Conservation (phyloP, 495 filamentous ascomycete species). For the Penicillium lagena region DNA sequence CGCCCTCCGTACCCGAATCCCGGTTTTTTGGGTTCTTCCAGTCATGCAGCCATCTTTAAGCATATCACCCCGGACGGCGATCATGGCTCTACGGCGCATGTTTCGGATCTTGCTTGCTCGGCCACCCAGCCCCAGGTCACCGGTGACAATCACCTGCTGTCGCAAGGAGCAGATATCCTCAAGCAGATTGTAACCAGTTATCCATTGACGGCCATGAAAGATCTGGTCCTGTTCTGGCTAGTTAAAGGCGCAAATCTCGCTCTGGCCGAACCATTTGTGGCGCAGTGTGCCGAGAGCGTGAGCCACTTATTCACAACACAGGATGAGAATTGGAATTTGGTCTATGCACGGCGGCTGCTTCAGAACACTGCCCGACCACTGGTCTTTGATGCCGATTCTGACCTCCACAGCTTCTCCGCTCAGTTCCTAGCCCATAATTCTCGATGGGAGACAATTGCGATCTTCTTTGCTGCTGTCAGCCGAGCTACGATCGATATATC, state of each 20-base stretch:
- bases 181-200: conserved; percentile 17
- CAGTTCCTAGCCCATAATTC: conserved; percentile 28
- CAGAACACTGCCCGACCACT: conserved; percentile 28
- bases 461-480: conserved; percentile 31
- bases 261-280: conserved; percentile 25
- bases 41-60: conserved; percentile 35
- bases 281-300: conserved; percentile 19
- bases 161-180: conserved; percentile 23
- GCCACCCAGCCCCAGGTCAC: conserved; percentile 4
- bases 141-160: conserved; percentile 17
- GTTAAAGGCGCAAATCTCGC: conserved; percentile 28
- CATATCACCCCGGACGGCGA: conserved; percentile 26
- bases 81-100: background rate
- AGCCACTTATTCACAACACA: conserved; percentile 18
- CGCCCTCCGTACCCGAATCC: conserved; percentile 36
- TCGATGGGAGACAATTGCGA: conserved; percentile 37
- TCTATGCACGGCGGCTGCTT: conserved; percentile 24
- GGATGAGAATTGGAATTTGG: conserved; percentile 22
- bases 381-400: conserved; percentile 12
- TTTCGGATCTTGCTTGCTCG: background rate
- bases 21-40: conserved; percentile 36
- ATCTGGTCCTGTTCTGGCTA: conserved; percentile 26
- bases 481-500: conserved; percentile 30
- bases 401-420: conserved; percentile 18
- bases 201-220: conserved; percentile 19